These are phyloP conservation scores for Sarcodon sp. DNA, from an alignment of 768 basidiomycete species.

Conservation along the genomic window DNA sequence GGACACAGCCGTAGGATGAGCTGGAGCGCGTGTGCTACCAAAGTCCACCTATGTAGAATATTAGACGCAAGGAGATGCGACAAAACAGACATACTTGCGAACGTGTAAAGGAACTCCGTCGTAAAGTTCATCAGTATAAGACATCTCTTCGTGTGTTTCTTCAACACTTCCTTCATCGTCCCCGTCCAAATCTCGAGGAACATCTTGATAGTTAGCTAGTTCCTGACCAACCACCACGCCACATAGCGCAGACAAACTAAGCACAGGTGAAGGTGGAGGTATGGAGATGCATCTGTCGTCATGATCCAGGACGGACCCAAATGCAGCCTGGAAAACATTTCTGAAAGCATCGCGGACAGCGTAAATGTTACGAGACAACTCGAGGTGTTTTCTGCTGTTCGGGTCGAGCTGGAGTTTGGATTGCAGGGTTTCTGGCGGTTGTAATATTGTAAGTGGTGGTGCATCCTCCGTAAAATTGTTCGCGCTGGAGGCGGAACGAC, in stretches of 20 bases:
- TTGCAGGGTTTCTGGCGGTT: conserved; percentile 20
- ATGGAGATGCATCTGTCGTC: neutral
- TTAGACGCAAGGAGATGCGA: neutral
- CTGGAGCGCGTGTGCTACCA: conserved; percentile 39
- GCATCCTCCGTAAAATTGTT: conserved; percentile 1
- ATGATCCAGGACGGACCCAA: conserved; percentile 1
- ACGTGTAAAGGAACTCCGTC: conserved; percentile 37
- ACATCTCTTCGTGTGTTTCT: conserved; percentile 14
- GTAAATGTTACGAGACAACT: conserved; percentile 34
- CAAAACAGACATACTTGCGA: conserved; percentile 28
- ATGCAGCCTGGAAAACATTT: conserved; percentile 31
- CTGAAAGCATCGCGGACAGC: conserved; percentile 44
- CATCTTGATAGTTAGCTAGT: conserved; percentile 21
- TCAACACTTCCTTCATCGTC: conserved; percentile 10
- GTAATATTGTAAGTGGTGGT: conserved; percentile 25
- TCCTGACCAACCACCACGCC: conserved; percentile 32
- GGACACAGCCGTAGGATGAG: conserved; percentile 32
- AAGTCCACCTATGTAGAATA: conserved; percentile 23
- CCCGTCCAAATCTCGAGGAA: conserved; percentile 12
- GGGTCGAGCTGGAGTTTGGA: conserved; percentile 21
- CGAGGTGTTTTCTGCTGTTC: conserved; percentile 20
- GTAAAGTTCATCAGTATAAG: conserved; percentile 27
- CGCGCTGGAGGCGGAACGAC: conserved; percentile 7
- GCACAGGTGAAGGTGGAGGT: conserved; percentile 7
- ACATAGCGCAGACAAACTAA: conserved; percentile 33